phyloP scores from a whole-genome alignment of 139 green algal genomes.

The Coccomyxa sp. region DNA sequence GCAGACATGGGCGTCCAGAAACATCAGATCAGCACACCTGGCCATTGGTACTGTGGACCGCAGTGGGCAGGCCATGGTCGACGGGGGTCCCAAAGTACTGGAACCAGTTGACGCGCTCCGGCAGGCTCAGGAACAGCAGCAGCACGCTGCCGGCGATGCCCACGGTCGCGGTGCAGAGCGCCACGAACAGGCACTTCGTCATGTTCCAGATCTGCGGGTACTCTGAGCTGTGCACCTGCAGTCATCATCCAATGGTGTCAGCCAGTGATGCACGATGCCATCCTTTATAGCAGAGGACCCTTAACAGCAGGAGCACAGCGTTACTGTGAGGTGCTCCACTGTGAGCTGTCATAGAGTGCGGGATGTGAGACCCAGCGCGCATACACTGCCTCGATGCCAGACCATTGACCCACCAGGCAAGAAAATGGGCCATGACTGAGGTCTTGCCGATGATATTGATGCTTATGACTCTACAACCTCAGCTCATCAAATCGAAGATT shows the following conservation, averaged over 20 bases:
- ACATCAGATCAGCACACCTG: background rate
- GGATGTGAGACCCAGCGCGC: too few relatives aligned
- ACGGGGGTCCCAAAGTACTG: background rate
- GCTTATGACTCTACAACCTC: too few relatives aligned
- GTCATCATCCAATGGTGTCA: background rate
- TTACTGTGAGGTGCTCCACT: too few relatives aligned
- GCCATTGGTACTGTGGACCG: background rate
- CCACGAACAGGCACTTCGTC: slow-evolving; percentile 22
- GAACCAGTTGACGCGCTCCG: background rate
- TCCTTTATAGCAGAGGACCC: too few relatives aligned
- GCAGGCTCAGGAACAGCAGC: background rate
- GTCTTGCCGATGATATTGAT: slow-evolving; percentile 40
- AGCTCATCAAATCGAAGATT: too few relatives aligned
- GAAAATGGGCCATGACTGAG: slow-evolving; percentile 29
- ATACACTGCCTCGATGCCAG: too few relatives aligned
- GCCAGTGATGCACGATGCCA: too few relatives aligned
- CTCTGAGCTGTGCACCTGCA: slow-evolving; percentile 25
- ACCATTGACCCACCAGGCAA: background rate
- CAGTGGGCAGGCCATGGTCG: background rate
- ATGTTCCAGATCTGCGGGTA: slow-evolving; percentile 36
- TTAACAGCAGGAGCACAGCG: too few relatives aligned
- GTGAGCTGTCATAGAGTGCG: too few relatives aligned
- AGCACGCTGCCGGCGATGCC: background rate
- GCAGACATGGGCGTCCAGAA: too few relatives aligned
- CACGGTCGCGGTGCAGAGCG: slow-evolving; percentile 5